These are phyloP conservation scores for Schizonepeta tenuifolia DNA, from an alignment of 257 asterid species.

Conservation along the genomic window DNA sequence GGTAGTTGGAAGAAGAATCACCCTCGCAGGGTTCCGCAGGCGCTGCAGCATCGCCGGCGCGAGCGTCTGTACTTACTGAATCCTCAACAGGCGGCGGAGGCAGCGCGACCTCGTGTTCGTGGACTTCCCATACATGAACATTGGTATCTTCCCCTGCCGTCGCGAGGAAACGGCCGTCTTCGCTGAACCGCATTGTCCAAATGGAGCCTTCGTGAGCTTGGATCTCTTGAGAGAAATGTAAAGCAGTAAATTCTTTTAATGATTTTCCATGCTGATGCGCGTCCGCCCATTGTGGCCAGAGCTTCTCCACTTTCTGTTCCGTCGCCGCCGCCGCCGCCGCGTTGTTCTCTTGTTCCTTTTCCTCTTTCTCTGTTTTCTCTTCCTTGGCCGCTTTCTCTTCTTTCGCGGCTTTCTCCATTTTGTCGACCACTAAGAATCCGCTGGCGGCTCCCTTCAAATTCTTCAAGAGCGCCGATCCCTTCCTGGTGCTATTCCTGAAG, in stretches of 20 bases:
- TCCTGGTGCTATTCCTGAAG: slow-evolving; percentile 63
- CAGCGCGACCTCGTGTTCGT: neutral
- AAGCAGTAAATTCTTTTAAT: slow-evolving; percentile 74
- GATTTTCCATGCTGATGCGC: slow-evolving; percentile 87
- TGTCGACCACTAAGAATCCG: slow-evolving; percentile 37
- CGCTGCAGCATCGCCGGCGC: neutral
- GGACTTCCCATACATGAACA: slow-evolving; percentile 74
- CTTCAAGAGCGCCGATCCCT: slow-evolving; percentile 65
- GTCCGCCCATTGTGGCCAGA: slow-evolving; percentile 72
- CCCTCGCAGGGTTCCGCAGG: neutral
- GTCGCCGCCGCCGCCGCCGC: slow-evolving; percentile 62
- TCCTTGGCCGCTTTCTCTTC: slow-evolving; percentile 30
- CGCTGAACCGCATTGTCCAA: slow-evolving; percentile 88
- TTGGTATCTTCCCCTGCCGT: slow-evolving; percentile 94
- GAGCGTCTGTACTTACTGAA: neutral
- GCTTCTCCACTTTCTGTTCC: slow-evolving; percentile 76
- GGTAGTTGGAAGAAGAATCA: neutral
- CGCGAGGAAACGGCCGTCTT: slow-evolving; percentile 85
- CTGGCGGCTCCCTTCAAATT: slow-evolving; percentile 70
- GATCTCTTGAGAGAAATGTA: slow-evolving; percentile 80
- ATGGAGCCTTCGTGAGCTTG: slow-evolving; percentile 91
- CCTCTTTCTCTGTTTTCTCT: slow-evolving; percentile 69
- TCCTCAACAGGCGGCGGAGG: neutral
- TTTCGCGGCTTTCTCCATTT: slow-evolving; percentile 62
- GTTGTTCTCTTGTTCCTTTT: slow-evolving; percentile 69